Evolutionary conservation across 2,329 filamentous ascomycete species (phyloP).

Genomic region (Calonectria hongkongensis): DNA sequence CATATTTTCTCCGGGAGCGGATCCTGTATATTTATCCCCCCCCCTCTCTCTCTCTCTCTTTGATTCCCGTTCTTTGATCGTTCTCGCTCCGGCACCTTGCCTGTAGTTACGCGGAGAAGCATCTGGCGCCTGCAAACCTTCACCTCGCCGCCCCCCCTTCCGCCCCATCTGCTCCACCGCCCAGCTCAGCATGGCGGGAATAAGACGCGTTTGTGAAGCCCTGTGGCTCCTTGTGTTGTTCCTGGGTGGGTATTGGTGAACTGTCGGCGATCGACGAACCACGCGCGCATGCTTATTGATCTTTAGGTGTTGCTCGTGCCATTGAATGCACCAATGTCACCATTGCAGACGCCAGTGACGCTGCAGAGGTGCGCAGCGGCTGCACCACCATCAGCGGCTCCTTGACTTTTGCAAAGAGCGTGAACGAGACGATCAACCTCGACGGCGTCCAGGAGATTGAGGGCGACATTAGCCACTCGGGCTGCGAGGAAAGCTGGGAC

Average conservation of each 20-base stretch:
- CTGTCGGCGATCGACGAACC: not conserved
- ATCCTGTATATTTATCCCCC: constrained; percentile 2
- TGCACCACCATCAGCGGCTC: constrained; percentile 40
- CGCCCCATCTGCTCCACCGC: constrained; percentile 1
- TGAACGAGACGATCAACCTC: constrained; percentile 42
- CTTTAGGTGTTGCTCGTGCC: constrained; percentile 22
- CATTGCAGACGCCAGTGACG: constrained; percentile 39
- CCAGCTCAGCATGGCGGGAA: constrained; percentile 16
- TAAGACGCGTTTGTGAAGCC: constrained; percentile 20
- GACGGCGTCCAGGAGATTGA: constrained; percentile 39
- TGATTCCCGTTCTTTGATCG: not conserved
- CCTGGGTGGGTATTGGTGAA: constrained; percentile 24
- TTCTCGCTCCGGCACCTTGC: not conserved
- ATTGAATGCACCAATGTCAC: constrained; percentile 42
- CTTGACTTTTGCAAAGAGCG: constrained; percentile 19
- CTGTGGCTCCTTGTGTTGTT: constrained; percentile 30
- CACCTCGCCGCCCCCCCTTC: too few species aligned
- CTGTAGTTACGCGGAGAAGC: not conserved
- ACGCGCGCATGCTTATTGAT: not conserved
- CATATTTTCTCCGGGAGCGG: constrained; percentile 22
- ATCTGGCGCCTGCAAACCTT: not conserved
- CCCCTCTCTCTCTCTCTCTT: not conserved
- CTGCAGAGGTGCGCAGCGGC: constrained; percentile 34
- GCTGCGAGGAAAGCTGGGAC: constrained; percentile 23
- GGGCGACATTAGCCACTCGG: constrained; percentile 34